Evolutionary conservation across 352 stramenopile species (phyloP).

Genomic region (Phytopythium vexans): DNA sequence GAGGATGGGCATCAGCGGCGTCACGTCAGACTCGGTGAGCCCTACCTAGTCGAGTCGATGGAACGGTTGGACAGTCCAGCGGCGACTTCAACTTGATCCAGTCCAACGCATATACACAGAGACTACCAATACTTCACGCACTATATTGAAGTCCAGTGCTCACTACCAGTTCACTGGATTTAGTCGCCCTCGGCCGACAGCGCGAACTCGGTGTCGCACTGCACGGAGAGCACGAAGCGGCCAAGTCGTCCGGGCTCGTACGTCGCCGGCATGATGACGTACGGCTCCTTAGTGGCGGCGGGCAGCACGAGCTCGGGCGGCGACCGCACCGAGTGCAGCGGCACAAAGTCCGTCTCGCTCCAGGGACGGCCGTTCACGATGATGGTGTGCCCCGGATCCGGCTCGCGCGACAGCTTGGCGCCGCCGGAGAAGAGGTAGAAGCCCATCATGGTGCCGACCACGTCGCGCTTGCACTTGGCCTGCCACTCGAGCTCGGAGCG

Average conservation of each 20-base stretch:
- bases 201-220: constrained; percentile 80
- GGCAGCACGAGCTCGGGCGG: constrained; percentile 63
- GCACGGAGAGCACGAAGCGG: constrained; percentile 82
- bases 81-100: too few species aligned
- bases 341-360: constrained; percentile 85
- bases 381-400: constrained; percentile 23
- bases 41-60: too few species aligned
- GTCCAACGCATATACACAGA: too few species aligned
- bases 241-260: constrained; percentile 79
- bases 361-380: constrained; percentile 67
- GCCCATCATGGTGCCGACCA: constrained; percentile 87
- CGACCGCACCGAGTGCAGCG: constrained; percentile 65
- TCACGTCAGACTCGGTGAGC: too few species aligned
- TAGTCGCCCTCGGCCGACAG: constrained; percentile 43
- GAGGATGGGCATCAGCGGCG: too few species aligned
- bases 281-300: constrained; percentile 74
- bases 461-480: constrained; percentile 75
- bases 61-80: too few species aligned
- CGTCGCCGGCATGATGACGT: constrained; percentile 87
- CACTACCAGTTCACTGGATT: neutral
- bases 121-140: too few species aligned
- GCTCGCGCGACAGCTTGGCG: constrained; percentile 22
- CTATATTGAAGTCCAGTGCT: too few species aligned
- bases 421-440: constrained; percentile 81
- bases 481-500: constrained; percentile 84